phyloP scores from a whole-genome alignment of 192 early-diverging fungal species.

The Kickxella alabastrina region DNA sequence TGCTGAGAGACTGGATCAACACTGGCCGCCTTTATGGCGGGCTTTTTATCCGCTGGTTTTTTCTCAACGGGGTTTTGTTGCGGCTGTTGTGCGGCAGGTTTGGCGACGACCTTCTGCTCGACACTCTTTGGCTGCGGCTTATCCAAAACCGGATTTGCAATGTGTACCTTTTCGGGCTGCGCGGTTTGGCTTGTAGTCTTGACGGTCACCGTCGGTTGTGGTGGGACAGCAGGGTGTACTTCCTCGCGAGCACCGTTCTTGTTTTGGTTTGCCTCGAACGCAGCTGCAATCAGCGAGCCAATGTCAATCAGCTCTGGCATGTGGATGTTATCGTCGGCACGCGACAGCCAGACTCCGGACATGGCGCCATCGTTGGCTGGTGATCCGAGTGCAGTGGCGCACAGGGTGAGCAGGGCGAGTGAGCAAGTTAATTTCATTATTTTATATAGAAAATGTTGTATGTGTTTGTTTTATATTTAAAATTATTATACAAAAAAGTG shows the following conservation, averaged over 20 bases:
- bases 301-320: conserved; percentile 22
- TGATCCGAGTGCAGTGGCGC: background rate
- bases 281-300: conserved; percentile 8
- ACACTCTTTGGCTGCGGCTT: background rate
- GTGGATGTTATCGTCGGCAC: conserved; percentile 12
- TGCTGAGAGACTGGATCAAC: too few relatives aligned
- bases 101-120: too few relatives aligned
- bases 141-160: too few relatives aligned
- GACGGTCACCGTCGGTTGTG: conserved; percentile 22
- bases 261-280: too few relatives aligned
- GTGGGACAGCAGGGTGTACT: background rate
- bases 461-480: background rate
- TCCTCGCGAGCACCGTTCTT: background rate
- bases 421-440: background rate
- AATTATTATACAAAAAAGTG: background rate
- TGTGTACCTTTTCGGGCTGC: too few relatives aligned
- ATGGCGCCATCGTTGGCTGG: background rate
- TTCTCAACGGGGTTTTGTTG: too few relatives aligned
- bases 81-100: too few relatives aligned
- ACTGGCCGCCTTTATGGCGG: too few relatives aligned
- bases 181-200: conserved; percentile 6
- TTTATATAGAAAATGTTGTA: background rate
- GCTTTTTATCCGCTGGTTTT: too few relatives aligned
- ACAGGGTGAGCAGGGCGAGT: background rate
- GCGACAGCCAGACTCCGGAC: conserved; percentile 6